Conservation (phyloP, 208 protist species). For the Leishmania gerbilli region DNA sequence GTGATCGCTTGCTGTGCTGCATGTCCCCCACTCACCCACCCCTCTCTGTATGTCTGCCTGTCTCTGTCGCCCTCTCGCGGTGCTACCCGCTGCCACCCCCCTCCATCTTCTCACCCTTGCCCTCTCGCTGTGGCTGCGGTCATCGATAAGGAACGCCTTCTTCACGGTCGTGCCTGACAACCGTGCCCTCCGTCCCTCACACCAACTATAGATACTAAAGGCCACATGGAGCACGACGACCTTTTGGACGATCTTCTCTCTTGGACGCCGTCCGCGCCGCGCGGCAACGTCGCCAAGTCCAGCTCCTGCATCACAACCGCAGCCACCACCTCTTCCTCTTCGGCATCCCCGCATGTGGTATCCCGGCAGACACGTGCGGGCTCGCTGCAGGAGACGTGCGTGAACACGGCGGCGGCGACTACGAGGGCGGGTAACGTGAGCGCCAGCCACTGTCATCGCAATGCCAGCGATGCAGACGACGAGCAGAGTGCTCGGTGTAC, state of each 20-base stretch:
- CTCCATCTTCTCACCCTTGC: no score
- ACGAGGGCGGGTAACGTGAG: not conserved
- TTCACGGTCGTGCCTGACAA: not conserved
- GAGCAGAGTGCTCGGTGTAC: not conserved
- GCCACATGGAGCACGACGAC: slow-evolving; percentile 45
- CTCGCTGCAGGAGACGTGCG: slow-evolving; percentile 23
- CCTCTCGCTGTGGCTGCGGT: not conserved
- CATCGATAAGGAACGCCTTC: not conserved
- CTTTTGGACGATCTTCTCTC: slow-evolving; percentile 77
- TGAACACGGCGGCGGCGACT: slow-evolving; percentile 12
- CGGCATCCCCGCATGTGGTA: slow-evolving; percentile 2
- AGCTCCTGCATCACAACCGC: not conserved
- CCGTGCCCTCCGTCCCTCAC: not conserved
- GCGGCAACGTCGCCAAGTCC: slow-evolving; percentile 13
- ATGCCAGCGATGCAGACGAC: slow-evolving; percentile 2
- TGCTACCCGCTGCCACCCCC: no score
- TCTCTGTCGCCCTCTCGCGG: no score
- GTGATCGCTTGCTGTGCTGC: not conserved
- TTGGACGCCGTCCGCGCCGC: slow-evolving; percentile 23
- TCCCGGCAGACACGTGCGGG: not conserved
- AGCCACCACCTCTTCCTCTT: slow-evolving; percentile 4
- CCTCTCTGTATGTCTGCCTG: not conserved
- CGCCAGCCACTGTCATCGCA: not conserved
- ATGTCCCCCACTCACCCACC: not conserved
- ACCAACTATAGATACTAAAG: not conserved